phyloP scores from a whole-genome alignment of 129 eudicot species.

The Flaveria linearis region DNA sequence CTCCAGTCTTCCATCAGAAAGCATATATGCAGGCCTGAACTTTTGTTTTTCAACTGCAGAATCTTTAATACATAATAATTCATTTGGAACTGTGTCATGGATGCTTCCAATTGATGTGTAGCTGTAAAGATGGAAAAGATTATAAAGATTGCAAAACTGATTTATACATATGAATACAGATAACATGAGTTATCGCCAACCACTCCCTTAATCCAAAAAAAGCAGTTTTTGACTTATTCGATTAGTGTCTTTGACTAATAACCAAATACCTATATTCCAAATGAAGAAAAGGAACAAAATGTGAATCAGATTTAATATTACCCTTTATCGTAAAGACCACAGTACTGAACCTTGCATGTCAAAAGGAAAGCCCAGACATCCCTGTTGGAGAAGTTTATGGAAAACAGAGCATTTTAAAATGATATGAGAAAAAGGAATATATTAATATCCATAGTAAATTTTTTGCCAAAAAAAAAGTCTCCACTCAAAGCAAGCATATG shows the following conservation, averaged over 20 bases:
- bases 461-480: neutral
- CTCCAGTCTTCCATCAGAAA: conserved; percentile 91
- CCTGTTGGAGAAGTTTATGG: conserved; percentile 46
- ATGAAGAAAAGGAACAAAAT: neutral
- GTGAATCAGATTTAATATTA: conserved; percentile 27
- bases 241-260: conserved; percentile 17
- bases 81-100: conserved; percentile 90
- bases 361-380: conserved; percentile 93
- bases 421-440: neutral
- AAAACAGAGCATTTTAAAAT: conserved; percentile 24
- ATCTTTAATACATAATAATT: conserved; percentile 46
- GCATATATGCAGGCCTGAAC: conserved; percentile 80
- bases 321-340: conserved; percentile 98
- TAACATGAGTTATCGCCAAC: neutral
- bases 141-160: conserved; percentile 7
- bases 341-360: conserved; percentile 83
- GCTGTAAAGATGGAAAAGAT: conserved; percentile 35
- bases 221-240: neutral
- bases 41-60: conserved; percentile 45
- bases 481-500: neutral
- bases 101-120: conserved; percentile 96
- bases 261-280: neutral
- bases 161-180: neutral
- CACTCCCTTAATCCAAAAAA: conserved; percentile 8
- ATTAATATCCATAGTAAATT: neutral